Percentiles rank a stretch among this genome's conserved stretches.
Conservation (phyloP, 1,284 basidiomycete genomes). For the Gomphus bonarii region DNA sequence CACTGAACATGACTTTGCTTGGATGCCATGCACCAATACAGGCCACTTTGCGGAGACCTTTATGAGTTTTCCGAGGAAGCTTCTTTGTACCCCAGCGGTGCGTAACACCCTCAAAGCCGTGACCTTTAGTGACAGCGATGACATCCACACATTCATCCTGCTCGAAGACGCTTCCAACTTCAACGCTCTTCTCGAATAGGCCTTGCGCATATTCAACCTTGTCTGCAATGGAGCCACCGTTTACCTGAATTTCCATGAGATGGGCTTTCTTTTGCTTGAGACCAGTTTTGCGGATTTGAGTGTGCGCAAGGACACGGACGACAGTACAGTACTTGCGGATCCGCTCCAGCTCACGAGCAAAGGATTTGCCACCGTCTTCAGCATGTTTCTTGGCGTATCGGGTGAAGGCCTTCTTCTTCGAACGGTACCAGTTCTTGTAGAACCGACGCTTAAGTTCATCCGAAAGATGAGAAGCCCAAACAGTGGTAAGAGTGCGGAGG, state of each 20-base stretch:
- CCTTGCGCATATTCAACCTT: conserved; percentile 96
- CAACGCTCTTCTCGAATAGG: conserved; percentile 96
- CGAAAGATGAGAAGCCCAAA: conserved; percentile 76
- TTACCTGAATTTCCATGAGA: conserved; percentile 99
- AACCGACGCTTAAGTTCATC: conserved; percentile 97
- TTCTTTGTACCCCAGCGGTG: conserved; percentile 99
- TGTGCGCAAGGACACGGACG: conserved; percentile 98
- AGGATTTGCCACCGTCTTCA: conserved; percentile 88
- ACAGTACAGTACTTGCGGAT: conserved; percentile 99
- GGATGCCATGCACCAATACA: conserved; percentile 99
- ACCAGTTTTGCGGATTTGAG: conserved; percentile 97
- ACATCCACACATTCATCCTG: conserved; percentile 96
- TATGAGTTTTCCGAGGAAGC: conserved; percentile 98
- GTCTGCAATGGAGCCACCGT: conserved; percentile 94
- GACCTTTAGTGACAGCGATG: conserved; percentile 98
- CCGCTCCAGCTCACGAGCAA: conserved; percentile 94
- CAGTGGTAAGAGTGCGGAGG: conserved; percentile 79
- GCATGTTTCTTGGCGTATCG: conserved; percentile 99
- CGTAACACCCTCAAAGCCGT: conserved; percentile 99
- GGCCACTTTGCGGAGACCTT: conserved; percentile 98
- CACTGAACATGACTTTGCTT: conserved; percentile 99
- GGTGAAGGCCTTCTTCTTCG: conserved; percentile 99
- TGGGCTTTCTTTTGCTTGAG: conserved; percentile 99
- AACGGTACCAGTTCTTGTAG: conserved; percentile 99
- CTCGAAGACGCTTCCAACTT: conserved; percentile 83